These are phyloP conservation scores for Tranzscheliella williamsii DNA, from an alignment of 1,284 basidiomycete species.

Conservation along the genomic window DNA sequence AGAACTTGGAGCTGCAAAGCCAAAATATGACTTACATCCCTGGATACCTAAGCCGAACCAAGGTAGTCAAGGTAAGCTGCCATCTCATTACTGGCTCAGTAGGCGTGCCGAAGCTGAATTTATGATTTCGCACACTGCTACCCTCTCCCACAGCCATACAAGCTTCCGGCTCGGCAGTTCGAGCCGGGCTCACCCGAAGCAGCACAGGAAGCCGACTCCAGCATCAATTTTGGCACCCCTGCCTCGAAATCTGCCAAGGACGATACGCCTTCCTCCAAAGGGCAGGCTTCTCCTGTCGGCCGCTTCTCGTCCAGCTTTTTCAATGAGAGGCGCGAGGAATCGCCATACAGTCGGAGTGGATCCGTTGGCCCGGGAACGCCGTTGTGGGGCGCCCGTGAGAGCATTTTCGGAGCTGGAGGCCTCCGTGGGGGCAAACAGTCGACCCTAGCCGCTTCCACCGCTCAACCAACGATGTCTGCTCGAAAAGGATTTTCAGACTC, in stretches of 20 bases:
- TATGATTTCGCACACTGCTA: not conserved
- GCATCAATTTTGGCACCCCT: constrained; percentile 41
- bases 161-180: constrained; percentile 30
- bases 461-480: constrained; percentile 9
- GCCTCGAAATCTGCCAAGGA: constrained; percentile 39
- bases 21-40: constrained; percentile 43
- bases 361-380: constrained; percentile 24
- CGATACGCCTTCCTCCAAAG: constrained; percentile 21
- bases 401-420: constrained; percentile 51
- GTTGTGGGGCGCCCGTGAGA: constrained; percentile 36
- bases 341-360: constrained; percentile 16
- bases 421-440: constrained; percentile 41
- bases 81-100: not conserved
- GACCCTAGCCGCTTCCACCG: constrained; percentile 19
- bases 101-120: not conserved
- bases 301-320: constrained; percentile 52
- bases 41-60: constrained; percentile 38
- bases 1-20: constrained; percentile 27
- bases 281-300: constrained; percentile 30
- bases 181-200: constrained; percentile 35
- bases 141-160: constrained; percentile 17
- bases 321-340: constrained; percentile 33
- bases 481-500: constrained; percentile 26
- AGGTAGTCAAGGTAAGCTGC: constrained; percentile 19
- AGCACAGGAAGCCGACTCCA: constrained; percentile 27